phyloP scores from a whole-genome alignment of 139 green algal genomes.

The Edaphochlamys debaryana region DNA sequence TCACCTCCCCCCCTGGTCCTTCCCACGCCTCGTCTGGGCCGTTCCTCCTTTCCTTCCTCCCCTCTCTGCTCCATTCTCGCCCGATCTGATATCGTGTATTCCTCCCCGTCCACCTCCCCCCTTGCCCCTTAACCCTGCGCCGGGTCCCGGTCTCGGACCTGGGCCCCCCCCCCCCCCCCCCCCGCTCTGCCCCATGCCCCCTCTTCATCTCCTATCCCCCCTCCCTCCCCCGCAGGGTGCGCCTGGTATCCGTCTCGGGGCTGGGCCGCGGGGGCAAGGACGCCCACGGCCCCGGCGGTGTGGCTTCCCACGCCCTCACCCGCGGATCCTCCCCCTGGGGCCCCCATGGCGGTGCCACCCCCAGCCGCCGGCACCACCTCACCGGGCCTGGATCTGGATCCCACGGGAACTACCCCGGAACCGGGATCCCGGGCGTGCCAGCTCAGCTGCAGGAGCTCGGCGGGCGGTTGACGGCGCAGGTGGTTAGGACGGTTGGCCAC shows the following conservation, averaged over 20 bases:
- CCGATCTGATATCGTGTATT: no score
- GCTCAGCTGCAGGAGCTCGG: slow-evolving; percentile 5
- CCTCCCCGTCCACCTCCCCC: no score
- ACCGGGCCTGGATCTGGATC: no score
- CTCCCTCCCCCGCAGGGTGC: background rate
- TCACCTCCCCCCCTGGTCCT: no score
- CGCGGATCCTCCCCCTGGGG: slow-evolving; percentile 4
- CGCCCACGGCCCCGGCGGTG: background rate
- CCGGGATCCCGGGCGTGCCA: background rate
- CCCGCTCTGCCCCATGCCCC: no score
- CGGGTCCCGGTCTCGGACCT: no score
- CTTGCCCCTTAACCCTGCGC: no score
- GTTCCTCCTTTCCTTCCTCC: no score
- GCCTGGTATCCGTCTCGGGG: background rate
- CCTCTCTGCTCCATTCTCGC: no score
- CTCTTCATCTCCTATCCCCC: background rate
- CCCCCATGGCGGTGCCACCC: background rate
- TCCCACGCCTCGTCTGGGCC: no score
- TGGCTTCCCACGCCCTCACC: no score
- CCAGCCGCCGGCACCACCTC: background rate
- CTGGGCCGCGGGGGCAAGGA: slow-evolving; percentile 1
- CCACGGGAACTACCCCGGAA: background rate
- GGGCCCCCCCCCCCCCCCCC: no score
- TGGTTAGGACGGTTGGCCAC: slow-evolving; percentile 28
- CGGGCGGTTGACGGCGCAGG: background rate